Evolutionary conservation across 2,329 filamentous ascomycete species (phyloP).

Genomic region (Diplodia seriata): DNA sequence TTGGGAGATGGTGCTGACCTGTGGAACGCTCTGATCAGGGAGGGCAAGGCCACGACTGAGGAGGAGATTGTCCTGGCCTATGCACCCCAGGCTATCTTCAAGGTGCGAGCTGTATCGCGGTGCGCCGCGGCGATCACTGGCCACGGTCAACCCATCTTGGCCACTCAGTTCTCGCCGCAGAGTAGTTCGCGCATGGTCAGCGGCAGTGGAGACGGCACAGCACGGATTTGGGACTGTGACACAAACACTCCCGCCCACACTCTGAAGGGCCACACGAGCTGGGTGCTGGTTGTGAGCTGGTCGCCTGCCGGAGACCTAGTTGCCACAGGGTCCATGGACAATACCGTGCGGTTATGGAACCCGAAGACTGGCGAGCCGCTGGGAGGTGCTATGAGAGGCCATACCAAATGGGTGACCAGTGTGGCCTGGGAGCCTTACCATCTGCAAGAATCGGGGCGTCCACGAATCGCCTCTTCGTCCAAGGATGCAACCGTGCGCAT

Average conservation of each 20-base stretch:
- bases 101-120: conserved; percentile 88
- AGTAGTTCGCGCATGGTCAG: conserved; percentile 81
- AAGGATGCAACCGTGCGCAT: conserved; percentile 89
- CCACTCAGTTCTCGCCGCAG: conserved; percentile 82
- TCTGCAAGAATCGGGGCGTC: conserved; percentile 73
- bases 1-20: conserved; percentile 55
- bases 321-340: conserved; percentile 93
- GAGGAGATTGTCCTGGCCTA: conserved; percentile 28
- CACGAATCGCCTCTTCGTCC: conserved; percentile 82
- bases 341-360: conserved; percentile 88
- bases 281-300: conserved; percentile 88
- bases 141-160: conserved; percentile 88
- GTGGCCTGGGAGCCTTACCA: conserved; percentile 95
- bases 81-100: conserved; percentile 89
- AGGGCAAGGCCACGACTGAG: conserved; percentile 41
- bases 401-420: conserved; percentile 87
- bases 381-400: conserved; percentile 78
- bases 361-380: conserved; percentile 77
- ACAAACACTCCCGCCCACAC: conserved; percentile 89
- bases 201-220: conserved; percentile 89
- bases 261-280: conserved; percentile 83
- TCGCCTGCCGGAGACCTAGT: conserved; percentile 81
- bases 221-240: conserved; percentile 92
- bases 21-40: conserved; percentile 49
- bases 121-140: conserved; percentile 88